A percentile compares a stretch with the other conserved stretches of the same genome.
These are phyloP conservation scores for Lachancea meyersii DNA, from an alignment of 805 yeast species.

Conservation along the genomic window DNA sequence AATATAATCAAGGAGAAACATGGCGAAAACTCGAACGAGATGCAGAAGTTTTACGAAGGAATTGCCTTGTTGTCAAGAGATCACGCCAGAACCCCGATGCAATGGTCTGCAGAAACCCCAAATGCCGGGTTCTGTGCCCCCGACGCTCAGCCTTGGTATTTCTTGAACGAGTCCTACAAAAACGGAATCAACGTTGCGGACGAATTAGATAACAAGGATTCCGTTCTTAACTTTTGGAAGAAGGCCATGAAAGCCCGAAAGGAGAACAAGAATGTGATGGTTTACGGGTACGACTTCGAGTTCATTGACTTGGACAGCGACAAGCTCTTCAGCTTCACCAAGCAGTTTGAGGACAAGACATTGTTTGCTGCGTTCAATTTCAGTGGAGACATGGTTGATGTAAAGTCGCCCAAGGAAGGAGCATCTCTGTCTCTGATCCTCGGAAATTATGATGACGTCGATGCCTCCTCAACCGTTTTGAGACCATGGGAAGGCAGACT, in stretches of 20 bases:
- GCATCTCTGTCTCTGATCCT: conserved; percentile 28
- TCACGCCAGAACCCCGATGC: conserved; percentile 51
- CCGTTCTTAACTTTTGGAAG: conserved; percentile 43
- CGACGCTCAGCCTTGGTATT: conserved; percentile 47
- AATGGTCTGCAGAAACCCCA: conserved; percentile 39
- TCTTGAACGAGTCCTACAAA: conserved; percentile 43
- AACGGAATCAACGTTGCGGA: conserved; percentile 42
- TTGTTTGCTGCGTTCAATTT: conserved; percentile 42
- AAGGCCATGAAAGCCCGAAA: conserved; percentile 40
- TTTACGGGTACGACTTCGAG: conserved; percentile 41
- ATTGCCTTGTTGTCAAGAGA: conserved; percentile 43
- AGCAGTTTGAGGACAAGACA: conserved; percentile 31
- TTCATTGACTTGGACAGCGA: conserved; percentile 40
- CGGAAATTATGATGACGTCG: conserved; percentile 26
- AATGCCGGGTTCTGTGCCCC: conserved; percentile 42
- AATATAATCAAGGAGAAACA: conserved; percentile 33
- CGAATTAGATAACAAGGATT: conserved; percentile 41
- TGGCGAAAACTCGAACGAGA: conserved; percentile 24
- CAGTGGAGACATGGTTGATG: conserved; percentile 30
- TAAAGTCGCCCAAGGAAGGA: conserved; percentile 30
- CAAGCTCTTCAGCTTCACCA: conserved; percentile 38
- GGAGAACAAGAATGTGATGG: conserved; percentile 37
- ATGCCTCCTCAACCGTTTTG: conserved; percentile 22
- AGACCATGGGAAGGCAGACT: conserved; percentile 42
- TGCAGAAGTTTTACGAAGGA: conserved; percentile 30